Conservation (phyloP, 2,329 filamentous ascomycete species). For the Pseudocercospora eumusae region DNA sequence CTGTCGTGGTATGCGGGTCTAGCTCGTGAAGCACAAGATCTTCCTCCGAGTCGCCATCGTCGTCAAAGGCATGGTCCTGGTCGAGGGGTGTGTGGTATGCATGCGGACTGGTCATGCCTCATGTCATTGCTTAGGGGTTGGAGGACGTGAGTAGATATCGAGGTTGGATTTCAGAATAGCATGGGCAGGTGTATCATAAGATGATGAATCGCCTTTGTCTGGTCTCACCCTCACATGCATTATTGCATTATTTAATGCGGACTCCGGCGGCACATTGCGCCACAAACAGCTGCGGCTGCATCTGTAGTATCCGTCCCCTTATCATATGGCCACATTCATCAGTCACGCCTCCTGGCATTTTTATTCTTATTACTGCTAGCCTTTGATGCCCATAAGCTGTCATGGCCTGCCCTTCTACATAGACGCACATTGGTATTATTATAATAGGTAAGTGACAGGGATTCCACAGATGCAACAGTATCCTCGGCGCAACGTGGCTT, state of each 20-base stretch:
- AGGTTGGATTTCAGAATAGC: background rate
- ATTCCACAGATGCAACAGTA: background rate
- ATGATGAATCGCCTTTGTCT: background rate
- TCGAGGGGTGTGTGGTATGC: constrained; percentile 57
- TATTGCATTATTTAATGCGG: background rate
- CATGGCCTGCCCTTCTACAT: background rate
- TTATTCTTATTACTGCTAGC: too few relatives aligned
- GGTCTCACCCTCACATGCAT: constrained; percentile 7
- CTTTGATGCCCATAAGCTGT: background rate
- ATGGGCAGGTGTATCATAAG: background rate
- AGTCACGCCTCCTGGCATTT: background rate
- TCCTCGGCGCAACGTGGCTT: background rate
- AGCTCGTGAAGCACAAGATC: constrained; percentile 79
- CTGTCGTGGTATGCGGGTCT: constrained; percentile 56
- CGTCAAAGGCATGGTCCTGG: constrained; percentile 62
- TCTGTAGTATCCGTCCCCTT: background rate
- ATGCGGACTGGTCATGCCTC: constrained; percentile 51
- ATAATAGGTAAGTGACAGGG: background rate
- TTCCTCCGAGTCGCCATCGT: constrained; percentile 65
- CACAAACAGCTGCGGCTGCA: background rate
- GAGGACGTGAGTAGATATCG: background rate
- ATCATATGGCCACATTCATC: background rate
- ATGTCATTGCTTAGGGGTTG: constrained; percentile 31
- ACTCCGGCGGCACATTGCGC: background rate
- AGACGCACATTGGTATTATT: background rate